phyloP scores from a whole-genome alignment of 176 grass and related monocot genomes.

The Guadua angustifolia region DNA sequence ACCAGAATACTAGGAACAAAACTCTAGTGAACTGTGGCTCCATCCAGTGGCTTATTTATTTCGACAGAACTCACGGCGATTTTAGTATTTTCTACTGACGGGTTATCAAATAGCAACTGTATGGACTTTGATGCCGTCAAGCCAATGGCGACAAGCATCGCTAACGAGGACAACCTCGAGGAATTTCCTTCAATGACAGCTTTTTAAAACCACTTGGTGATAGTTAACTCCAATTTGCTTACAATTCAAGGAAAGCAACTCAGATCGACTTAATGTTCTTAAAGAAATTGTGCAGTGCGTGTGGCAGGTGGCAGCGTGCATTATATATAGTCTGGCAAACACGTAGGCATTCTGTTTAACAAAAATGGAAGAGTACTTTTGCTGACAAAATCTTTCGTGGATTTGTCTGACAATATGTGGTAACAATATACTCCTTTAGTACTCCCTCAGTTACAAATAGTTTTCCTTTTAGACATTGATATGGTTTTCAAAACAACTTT shows the following conservation, averaged over 20 bases:
- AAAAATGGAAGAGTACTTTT: background rate
- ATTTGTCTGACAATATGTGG: background rate
- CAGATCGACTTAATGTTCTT: background rate
- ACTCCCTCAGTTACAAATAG: background rate
- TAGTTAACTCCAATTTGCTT: slow-evolving; percentile 8
- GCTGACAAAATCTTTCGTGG: background rate
- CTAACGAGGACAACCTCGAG: background rate
- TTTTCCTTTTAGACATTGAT: no score
- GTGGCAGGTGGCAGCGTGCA: background rate
- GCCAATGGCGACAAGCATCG: slow-evolving; percentile 8
- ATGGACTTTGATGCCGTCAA: background rate
- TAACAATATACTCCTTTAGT: background rate
- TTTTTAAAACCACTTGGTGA: slow-evolving; percentile 11
- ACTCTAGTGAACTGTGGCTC: no score
- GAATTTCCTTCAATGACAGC: background rate
- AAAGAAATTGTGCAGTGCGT: background rate
- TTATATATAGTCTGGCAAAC: background rate
- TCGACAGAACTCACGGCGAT: no score
- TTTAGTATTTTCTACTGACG: background rate
- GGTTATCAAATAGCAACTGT: background rate
- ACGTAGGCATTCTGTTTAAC: background rate
- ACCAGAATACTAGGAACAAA: no score
- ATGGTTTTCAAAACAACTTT: no score
- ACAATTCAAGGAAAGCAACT: background rate
- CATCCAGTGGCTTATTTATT: no score